Conservation (phyloP, 164 flowering plant species). For the Santalum album region DNA sequence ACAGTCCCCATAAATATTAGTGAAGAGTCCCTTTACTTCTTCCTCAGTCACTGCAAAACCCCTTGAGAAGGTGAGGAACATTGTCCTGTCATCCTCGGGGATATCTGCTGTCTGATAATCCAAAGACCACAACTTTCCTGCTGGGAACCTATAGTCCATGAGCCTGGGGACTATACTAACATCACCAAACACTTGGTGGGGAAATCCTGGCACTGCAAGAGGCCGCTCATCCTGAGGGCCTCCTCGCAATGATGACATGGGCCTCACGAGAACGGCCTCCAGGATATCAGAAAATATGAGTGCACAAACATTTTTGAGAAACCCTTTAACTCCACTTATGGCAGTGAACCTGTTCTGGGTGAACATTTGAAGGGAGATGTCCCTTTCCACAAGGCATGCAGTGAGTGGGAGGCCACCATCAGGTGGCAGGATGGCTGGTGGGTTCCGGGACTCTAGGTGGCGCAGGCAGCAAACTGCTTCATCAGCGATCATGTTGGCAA, state of each 20-base stretch:
- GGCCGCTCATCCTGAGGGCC: not conserved
- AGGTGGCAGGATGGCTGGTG: not conserved
- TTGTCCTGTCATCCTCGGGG: slow-evolving; percentile 22
- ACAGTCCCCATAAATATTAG: slow-evolving; percentile 13
- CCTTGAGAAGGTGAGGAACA: slow-evolving; percentile 34
- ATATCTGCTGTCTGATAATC: not conserved
- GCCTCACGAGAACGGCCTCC: not conserved
- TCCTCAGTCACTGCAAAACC: slow-evolving; percentile 22
- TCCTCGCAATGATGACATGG: not conserved
- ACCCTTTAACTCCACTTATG: slow-evolving; percentile 14
- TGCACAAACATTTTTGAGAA: slow-evolving; percentile 19
- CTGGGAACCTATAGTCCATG: not conserved
- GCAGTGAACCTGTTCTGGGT: slow-evolving; percentile 8
- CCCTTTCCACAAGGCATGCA: not conserved
- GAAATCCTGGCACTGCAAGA: slow-evolving; percentile 21
- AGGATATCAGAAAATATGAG: slow-evolving; percentile 23
- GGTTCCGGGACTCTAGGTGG: slow-evolving; percentile 5
- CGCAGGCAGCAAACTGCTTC: slow-evolving; percentile 19
- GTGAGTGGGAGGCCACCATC: slow-evolving; percentile 13
- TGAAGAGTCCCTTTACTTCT: slow-evolving; percentile 24
- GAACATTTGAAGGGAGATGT: slow-evolving; percentile 15
- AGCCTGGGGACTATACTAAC: slow-evolving; percentile 5
- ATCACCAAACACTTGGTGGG: slow-evolving; percentile 24
- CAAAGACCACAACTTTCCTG: slow-evolving; percentile 16
- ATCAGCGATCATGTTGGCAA: slow-evolving; percentile 12